Base-by-base conservation (phyloP, 2,329 filamentous ascomycete species). In the Penicillium sp. region DNA sequence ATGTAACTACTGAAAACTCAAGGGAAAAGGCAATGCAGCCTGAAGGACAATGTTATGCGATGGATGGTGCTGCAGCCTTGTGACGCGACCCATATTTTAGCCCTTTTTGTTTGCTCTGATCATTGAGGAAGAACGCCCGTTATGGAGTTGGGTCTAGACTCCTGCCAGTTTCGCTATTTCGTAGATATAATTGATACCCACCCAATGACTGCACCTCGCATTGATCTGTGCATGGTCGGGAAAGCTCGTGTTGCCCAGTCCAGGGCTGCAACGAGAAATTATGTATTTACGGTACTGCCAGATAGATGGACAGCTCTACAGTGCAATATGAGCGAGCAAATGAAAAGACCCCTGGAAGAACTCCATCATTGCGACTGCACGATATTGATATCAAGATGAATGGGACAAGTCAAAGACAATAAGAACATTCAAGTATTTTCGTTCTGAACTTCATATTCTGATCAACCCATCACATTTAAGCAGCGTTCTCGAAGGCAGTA, bases 401-500 rank as follows among this genome's bases (percentile, higher is more conserved):
- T 59, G 55, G 46, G 50, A 55, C 50, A 55, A 52, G 55, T 55
- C 32, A 51, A 58, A 59, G 52, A 60, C 57, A 57, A 54, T 60
- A 61, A 60, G 60, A 61, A 60, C 62, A 57, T 62, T 56, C 47
- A 59, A 61, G 35, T 56, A 56, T 55, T 59, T 65, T 64, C 60
- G 60, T 63, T 62, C 60, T 63, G 59, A 53, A 62, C 54, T 60
- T 65, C 62, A 59, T 65, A 65, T 60, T 65, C 65, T 64, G 59
- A 61, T 63, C 57, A 60, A 61, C 59, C 61, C 60, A 64, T 58
- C 57, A 63, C 62, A 66, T 73, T 66, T 78, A 78, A 73, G 75
- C 76, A 53, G 68, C 55, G 60, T 72, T 75, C 68, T 77, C 75
- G 68, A 75, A 99, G 75, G 94, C 94, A 63, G 89, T 88, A 70